Evolutionary conservation across 2,329 filamentous ascomycete genomes (phyloP).

Genomic region (Leptographium galeiforme): DNA sequence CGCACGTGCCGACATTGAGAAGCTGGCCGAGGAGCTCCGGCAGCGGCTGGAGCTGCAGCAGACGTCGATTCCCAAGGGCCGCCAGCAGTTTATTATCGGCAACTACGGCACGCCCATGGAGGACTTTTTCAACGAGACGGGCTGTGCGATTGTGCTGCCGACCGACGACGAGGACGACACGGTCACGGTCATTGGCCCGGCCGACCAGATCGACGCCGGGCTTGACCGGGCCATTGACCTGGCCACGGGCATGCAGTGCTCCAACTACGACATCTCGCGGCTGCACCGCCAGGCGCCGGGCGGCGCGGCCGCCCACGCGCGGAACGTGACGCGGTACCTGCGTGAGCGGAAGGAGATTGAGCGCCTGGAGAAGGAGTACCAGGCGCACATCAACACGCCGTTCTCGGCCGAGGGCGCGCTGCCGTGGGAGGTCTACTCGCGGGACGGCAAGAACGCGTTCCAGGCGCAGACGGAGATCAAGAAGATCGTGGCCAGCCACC

Average conservation of each 20-base stretch:
- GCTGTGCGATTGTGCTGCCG: conserved; percentile 77
- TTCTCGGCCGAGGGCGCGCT: conserved; percentile 54
- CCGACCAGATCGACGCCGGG: conserved; percentile 58
- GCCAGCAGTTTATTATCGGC: conserved; percentile 91
- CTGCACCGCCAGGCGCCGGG: conserved; percentile 62
- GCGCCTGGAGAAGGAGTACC: conserved; percentile 65
- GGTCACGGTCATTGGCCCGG: conserved; percentile 72
- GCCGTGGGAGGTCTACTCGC: conserved; percentile 79
- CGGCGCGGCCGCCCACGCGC: conserved; percentile 66
- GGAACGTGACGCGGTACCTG: conserved; percentile 78
- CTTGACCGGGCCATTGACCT: conserved; percentile 78
- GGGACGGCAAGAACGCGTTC: conserved; percentile 71
- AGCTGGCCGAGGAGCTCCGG: conserved; percentile 60
- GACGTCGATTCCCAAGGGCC: conserved; percentile 67
- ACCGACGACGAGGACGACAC: conserved; percentile 65
- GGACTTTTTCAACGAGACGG: conserved; percentile 80
- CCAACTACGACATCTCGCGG: conserved; percentile 67
- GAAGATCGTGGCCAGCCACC: conserved; percentile 59
- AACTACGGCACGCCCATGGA: conserved; percentile 66
- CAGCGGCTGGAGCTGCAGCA: conserved; percentile 66
- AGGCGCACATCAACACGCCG: conserved; percentile 78
- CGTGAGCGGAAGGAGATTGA: conserved; percentile 69
- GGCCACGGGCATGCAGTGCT: conserved; percentile 74
- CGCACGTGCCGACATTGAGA: conserved; percentile 68
- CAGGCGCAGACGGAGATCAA: conserved; percentile 64